Base-by-base conservation (phyloP, 306 rosid genomes). In the Spatholobus suberectus region DNA sequence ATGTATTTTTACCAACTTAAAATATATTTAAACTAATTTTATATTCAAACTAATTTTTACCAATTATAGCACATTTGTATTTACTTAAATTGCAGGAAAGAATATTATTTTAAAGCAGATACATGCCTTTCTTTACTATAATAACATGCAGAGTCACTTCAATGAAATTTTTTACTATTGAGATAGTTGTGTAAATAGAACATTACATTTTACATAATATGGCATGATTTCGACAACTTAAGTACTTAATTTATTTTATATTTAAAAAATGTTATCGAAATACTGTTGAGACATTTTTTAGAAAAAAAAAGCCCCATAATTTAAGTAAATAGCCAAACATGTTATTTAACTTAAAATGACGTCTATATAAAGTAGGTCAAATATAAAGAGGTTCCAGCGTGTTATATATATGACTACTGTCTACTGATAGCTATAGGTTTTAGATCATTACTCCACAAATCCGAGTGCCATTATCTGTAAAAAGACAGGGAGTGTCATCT, bases 371-470 rank as follows among this genome's bases (percentile, higher is more conserved):
- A 62, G 3, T 29, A 62, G 41, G 41, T 62, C 20, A 62, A 17
- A 29, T 2, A 21, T 26, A 29, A 59, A 59, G 32, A 59, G 35
- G 37, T 29, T 5, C 3, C 1, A 59, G 17, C 37, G 67, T 11
- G 67, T 59, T 66, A 27, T 34, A 37, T 20, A 54, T 6, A 37
- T 34, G 14, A 8, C 5, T 65, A 35, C 13, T 15, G 26, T 17
- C 1, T 32, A 35, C 1, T 24, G 20, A 37, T 9, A 38, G n/a
- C 2, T 11, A 51, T 54, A n/a, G 18, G 70, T 61, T 49, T 70
- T 21, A 73, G 66, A 78, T 87, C 4, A 49, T 85, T 92, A 94
- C 93, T 94, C 97, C 58, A 92, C 79, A 84, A 92, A 88, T 37
- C 87, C 96, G 1, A 92, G 90, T 2, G 44, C 89, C 90, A 87